Base-by-base conservation (phyloP, 306 rosid species). In the Fragaria nilgerrensis region DNA sequence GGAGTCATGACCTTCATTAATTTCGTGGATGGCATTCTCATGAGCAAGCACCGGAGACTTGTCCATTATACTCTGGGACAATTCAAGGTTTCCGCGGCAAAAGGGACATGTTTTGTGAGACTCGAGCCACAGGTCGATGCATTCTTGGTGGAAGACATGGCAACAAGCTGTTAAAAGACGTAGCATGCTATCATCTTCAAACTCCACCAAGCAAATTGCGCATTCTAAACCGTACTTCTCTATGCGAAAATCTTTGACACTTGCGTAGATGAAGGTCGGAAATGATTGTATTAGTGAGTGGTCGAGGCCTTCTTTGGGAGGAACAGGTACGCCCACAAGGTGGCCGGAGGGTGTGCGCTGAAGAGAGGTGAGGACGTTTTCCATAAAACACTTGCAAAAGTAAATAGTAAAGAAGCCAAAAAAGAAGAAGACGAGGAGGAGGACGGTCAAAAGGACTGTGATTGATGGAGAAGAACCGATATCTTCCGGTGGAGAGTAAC, bases 71-170 rank as follows among this genome's bases (percentile, higher is more conserved):
- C 25, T 49, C 1, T 14, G 36, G 1, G 80, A 75, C 0, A 77
- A 41, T 13, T 93, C 87, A 0, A 93, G 98, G 37, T 91, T 68
- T 0, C 86, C 68, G 0, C 98, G 93, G 50, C 98, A 93, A 71
- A 93, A 88, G 0, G 98, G 98, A 67, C 98, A 93, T 5, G 98
- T 89, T 56, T 85, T 91, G 43, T 93, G 91, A 0, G 89, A 78
- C 12, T 74, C n/a, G 2, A 93, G 98, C 98, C 96, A 93, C 14
- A 85, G 79, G 39, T 90, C 96, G 20, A 93, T 93, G 75, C 96
- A 93, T 41, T 91, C 92, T 44, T 89, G 87, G 39, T 93, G 96
- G 72, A 91, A 93, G 58, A 91, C 93, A 68, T 93, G 96, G 71
- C 79, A 85, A 25, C 96, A 93, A n/a, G 75, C 36, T 2, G 92